A percentile compares a stretch with the other conserved stretches of the same genome.
Evolutionary conservation across 805 yeast genomes (phyloP).

Genomic region (Yamadazyma sp.): DNA sequence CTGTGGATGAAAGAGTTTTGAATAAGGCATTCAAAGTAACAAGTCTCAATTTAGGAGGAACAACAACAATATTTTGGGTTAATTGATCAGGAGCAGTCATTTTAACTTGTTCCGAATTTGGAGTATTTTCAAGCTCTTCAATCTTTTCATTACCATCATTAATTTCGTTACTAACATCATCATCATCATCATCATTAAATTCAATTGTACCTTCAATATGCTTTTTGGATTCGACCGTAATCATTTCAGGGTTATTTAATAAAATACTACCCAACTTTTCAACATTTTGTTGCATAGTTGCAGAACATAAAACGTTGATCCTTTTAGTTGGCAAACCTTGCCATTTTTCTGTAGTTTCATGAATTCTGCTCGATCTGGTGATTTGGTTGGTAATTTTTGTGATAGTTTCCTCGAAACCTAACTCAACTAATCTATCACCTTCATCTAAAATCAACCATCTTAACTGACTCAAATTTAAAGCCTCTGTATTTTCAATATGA

Average conservation of each 20-base stretch:
- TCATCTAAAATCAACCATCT: constrained; percentile 93
- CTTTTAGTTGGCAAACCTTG: constrained; percentile 66
- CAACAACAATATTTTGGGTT: constrained; percentile 72
- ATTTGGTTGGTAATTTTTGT: constrained; percentile 66
- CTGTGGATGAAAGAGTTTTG: constrained; percentile 35
- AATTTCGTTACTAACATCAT: constrained; percentile 1
- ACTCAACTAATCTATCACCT: constrained; percentile 93
- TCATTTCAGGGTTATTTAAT: constrained; percentile 68
- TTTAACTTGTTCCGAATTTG: not conserved
- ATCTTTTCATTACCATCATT: constrained; percentile 9
- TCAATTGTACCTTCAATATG: constrained; percentile 22
- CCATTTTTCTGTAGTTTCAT: constrained; percentile 33
- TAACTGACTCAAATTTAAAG: constrained; percentile 67
- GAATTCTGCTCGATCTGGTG: constrained; percentile 42
- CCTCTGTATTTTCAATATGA: constrained; percentile 85
- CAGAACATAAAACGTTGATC: constrained; percentile 85
- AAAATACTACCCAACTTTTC: constrained; percentile 77
- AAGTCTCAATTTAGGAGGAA: constrained; percentile 87
- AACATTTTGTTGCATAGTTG: constrained; percentile 83
- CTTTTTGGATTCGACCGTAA: constrained; percentile 37
- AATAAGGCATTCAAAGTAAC: constrained; percentile 75
- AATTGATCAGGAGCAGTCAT: constrained; percentile 85
- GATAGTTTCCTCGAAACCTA: constrained; percentile 94
- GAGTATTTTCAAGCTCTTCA: too few relatives aligned
- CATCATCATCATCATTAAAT: constrained; percentile 24